A percentile compares a stretch with the other conserved stretches of the same genome.
These are phyloP conservation scores for Termitomyces sp. DNA, from an alignment of 768 basidiomycete species.

Conservation along the genomic window DNA sequence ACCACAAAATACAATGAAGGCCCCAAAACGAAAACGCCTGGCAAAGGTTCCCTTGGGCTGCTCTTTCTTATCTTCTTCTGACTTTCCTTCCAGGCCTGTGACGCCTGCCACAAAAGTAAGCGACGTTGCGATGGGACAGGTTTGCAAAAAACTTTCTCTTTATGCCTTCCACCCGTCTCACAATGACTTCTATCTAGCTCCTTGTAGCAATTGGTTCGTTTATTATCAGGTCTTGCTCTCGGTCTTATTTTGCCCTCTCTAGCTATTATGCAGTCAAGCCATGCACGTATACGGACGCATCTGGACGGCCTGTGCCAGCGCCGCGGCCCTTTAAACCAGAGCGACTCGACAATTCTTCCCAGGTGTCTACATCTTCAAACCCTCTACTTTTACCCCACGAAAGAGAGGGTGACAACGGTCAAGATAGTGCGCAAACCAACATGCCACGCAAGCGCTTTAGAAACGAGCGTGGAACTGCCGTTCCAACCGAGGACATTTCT, in stretches of 20 bases:
- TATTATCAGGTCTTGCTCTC: conserved; percentile 15
- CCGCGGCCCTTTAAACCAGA: conserved; percentile 52
- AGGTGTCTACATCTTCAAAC: conserved; percentile 23
- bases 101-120: conserved; percentile 84
- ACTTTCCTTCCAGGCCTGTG: conserved; percentile 52
- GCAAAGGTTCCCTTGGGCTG: conserved; percentile 38
- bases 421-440: conserved; percentile 15
- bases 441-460: conserved; percentile 50
- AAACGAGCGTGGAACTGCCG: conserved; percentile 37
- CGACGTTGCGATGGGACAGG: conserved; percentile 82
- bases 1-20: conserved; percentile 37
- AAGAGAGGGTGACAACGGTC: conserved; percentile 38
- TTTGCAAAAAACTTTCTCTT: conserved; percentile 31
- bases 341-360: conserved; percentile 25
- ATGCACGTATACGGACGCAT: conserved; percentile 79
- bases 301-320: conserved; percentile 79
- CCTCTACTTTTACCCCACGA: conserved; percentile 26
- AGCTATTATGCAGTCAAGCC: conserved; percentile 82
- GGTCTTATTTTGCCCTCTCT: conserved; percentile 18
- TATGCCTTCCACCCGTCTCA: conserved; percentile 15
- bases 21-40: conserved; percentile 54
- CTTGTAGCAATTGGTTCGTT: conserved; percentile 77
- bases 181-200: conserved; percentile 48
- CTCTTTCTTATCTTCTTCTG: conserved; percentile 9
- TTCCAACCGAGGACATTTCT: conserved; percentile 36